Evolutionary conservation across 805 yeast genomes (phyloP), one percentile per base, ranked within the genome.

Genomic region (Kodamaea jinghongensis): DNA sequence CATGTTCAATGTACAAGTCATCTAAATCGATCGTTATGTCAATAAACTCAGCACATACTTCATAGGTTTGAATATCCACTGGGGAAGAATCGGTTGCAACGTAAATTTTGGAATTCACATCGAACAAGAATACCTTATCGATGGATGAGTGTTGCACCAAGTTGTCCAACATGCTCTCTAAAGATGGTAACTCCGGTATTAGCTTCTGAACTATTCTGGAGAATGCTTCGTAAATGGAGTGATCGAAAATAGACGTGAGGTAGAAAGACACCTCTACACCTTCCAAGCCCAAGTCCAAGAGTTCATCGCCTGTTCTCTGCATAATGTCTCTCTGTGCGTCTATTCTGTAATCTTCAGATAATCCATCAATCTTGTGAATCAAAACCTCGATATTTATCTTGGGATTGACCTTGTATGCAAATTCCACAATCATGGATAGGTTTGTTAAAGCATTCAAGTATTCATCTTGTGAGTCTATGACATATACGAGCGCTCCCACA

Each of bases 31-130:
- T 83, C 3, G 96, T 83, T 11, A 91, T 93, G 60, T 93, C 98
- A 33, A 93, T 91, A 55, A 93, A 93, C 55, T 93, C 98, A 0
- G 97, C 95, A 61, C 98, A 93, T 2, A 91, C 95, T 59, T 93
- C 97, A 58, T 93, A 93, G 0, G 95, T 86, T 55, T 89, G 96
- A 29, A 88, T 84, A 63, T 91, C 98, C 28, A 91, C 96, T 0
- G 98, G 97, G 2, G 90, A 81, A 0, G 96, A 86, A 60, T 93
- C 99, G 0, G 98, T 91, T 4, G 97, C 96, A 35, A 91, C 89
- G 57, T 91, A 93, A 14, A 93, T 86, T 58, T 93, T 93, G 12
- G 96, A 85, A 54, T 86, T 86, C 17, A 91, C 79, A 57, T 93
- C 99, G 54, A 93, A 91, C 42, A 93, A 60, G 53, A 90, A 93